Conservation (phyloP, 768 basidiomycete species). For the Termitomyces sp. region DNA sequence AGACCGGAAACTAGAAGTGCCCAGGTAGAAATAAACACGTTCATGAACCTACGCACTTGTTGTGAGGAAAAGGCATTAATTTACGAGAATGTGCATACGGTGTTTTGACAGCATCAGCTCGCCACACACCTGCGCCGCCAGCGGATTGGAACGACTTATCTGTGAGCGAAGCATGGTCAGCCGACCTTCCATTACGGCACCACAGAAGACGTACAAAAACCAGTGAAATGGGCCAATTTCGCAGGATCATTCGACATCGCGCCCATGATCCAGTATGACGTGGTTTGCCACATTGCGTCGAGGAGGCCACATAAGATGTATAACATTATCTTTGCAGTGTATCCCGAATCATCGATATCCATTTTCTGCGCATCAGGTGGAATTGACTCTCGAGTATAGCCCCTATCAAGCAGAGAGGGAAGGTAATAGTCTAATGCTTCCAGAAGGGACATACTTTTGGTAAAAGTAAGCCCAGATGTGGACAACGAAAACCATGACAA, state of each 20-base stretch:
- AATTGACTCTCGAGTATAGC: constrained; percentile 54
- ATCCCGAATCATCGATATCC: constrained; percentile 53
- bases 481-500: constrained; percentile 59
- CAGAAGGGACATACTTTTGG: constrained; percentile 42
- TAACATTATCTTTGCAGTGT: constrained; percentile 50
- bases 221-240: constrained; percentile 75
- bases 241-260: constrained; percentile 80
- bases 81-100: constrained; percentile 23
- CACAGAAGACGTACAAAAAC: constrained; percentile 61
- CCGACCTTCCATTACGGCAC: background rate
- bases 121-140: constrained; percentile 69
- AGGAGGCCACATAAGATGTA: constrained; percentile 72
- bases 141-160: constrained; percentile 77
- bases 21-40: constrained; percentile 72
- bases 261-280: constrained; percentile 79
- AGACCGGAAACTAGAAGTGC: constrained; percentile 60
- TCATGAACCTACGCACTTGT: constrained; percentile 45
- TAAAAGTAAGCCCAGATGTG: constrained; percentile 77
- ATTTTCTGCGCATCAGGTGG: constrained; percentile 37
- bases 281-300: constrained; percentile 84
- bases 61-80: background rate
- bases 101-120: constrained; percentile 52
- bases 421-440: background rate
- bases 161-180: constrained; percentile 13
- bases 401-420: constrained; percentile 22